These are phyloP conservation scores for Pyrrhoderma noxium DNA, from an alignment of 1,284 basidiomycete species.

Conservation along the genomic window DNA sequence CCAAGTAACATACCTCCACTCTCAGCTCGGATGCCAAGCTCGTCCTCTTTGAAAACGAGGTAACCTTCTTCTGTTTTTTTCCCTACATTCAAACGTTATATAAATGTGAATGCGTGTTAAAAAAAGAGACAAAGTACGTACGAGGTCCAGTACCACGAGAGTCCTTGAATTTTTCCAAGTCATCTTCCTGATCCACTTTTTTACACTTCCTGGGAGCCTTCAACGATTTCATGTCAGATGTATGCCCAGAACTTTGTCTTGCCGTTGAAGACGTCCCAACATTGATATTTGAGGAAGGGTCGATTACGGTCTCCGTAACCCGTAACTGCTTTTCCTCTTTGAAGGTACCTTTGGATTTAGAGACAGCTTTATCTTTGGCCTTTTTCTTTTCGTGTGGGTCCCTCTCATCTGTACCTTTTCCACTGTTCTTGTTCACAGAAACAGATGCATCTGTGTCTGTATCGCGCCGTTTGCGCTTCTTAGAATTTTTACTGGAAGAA, in stretches of 20 bases:
- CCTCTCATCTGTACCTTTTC: background rate
- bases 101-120: background rate
- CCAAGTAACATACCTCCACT: conserved; percentile 65
- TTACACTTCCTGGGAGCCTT: background rate
- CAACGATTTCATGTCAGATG: background rate
- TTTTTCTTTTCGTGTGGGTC: background rate
- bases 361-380: background rate
- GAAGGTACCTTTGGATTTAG: background rate
- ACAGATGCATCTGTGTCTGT: background rate
- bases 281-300: conserved; percentile 4
- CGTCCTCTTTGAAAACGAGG: conserved; percentile 80
- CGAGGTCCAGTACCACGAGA: conserved; percentile 16
- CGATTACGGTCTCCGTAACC: conserved; percentile 15
- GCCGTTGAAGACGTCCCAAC: background rate
- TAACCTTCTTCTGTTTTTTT: conserved; percentile 82
- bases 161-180: conserved; percentile 9
- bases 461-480: conserved; percentile 3
- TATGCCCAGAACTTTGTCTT: background rate
- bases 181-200: background rate
- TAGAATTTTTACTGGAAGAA: background rate
- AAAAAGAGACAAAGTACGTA: conserved; percentile 3
- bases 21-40: conserved; percentile 65
- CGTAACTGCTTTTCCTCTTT: conserved; percentile 9
- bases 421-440: conserved; percentile 6
- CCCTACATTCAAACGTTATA: conserved; percentile 37